A percentile compares a stretch with the other conserved stretches of the same genome.
These are phyloP conservation scores for Orbilia javanica DNA, from an alignment of 2,329 filamentous ascomycete genomes.

Conservation along the genomic window DNA sequence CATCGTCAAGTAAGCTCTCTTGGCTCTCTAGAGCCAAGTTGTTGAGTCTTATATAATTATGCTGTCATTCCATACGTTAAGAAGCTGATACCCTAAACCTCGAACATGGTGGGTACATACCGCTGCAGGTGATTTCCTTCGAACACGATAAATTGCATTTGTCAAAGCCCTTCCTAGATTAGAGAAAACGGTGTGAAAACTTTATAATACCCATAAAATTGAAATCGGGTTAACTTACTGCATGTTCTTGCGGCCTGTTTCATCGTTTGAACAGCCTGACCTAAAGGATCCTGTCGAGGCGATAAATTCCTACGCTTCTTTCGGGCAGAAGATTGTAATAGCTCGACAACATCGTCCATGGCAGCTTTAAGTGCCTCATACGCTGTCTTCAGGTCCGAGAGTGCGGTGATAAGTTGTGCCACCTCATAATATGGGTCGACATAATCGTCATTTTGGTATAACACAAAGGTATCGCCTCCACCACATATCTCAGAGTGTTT, in stretches of 20 bases:
- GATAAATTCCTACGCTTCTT: background rate
- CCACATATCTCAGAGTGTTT: conserved; percentile 27
- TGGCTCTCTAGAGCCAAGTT: conserved; percentile 17
- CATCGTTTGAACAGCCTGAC: conserved; percentile 14
- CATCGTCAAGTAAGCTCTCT: conserved; percentile 19
- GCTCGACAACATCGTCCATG: conserved; percentile 5
- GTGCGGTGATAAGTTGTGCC: background rate
- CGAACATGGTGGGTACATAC: background rate
- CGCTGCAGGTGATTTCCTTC: conserved; percentile 15
- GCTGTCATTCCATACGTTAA: background rate
- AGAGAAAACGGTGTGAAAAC: background rate
- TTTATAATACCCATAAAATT: background rate
- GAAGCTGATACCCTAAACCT: background rate
- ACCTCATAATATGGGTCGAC: conserved; percentile 26
- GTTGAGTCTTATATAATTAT: conserved; percentile 30
- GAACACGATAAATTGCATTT: conserved; percentile 13
- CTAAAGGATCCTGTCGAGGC: conserved; percentile 1
- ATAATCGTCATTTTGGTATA: conserved; percentile 24
- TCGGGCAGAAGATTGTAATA: background rate
- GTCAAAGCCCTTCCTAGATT: conserved; percentile 30
- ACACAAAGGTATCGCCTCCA: background rate
- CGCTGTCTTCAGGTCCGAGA: conserved; percentile 13
- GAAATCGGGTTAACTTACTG: conserved; percentile 6
- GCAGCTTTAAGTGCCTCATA: conserved; percentile 1
- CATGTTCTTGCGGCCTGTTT: conserved; percentile 10